phyloP scores from a whole-genome alignment of 1,139 yeast genomes.

The Diutina scorzettiae region DNA sequence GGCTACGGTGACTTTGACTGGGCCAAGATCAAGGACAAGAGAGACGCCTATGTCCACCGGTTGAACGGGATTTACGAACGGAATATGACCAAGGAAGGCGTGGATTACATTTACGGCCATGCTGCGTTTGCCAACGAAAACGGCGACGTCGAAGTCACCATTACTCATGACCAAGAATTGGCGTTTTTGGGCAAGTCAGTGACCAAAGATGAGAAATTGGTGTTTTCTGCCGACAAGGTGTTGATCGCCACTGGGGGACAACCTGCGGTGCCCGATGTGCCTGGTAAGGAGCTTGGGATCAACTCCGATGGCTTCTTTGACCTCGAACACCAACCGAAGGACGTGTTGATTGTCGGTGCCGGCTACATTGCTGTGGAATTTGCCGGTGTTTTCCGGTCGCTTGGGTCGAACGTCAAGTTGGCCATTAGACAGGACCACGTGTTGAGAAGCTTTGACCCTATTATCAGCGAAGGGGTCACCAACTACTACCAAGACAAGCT shows the following conservation, averaged over 20 bases:
- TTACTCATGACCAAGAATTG: slow-evolving; percentile 30
- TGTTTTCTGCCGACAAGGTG: slow-evolving; percentile 69
- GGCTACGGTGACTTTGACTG: slow-evolving; percentile 59
- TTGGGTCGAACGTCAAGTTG: slow-evolving; percentile 81
- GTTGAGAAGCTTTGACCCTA: slow-evolving; percentile 73
- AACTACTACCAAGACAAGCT: slow-evolving; percentile 60
- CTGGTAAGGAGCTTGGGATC: slow-evolving; percentile 76
- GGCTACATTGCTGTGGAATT: slow-evolving; percentile 96
- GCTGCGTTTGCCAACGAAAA: slow-evolving; percentile 55
- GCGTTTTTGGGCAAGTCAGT: slow-evolving; percentile 18
- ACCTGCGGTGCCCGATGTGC: slow-evolving; percentile 50
- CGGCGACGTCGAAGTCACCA: slow-evolving; percentile 69
- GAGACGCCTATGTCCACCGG: slow-evolving; percentile 83
- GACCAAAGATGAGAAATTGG: slow-evolving; percentile 39
- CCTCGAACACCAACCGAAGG: slow-evolving; percentile 70
- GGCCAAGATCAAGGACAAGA: slow-evolving; percentile 65
- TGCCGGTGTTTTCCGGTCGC: slow-evolving; percentile 83
- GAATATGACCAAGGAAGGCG: slow-evolving; percentile 79
- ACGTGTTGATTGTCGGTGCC: slow-evolving; percentile 93
- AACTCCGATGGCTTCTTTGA: slow-evolving; percentile 89
- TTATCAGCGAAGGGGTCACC: slow-evolving; percentile 70
- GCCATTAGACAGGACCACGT: slow-evolving; percentile 87
- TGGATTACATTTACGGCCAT: slow-evolving; percentile 78
- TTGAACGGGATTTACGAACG: slow-evolving; percentile 89
- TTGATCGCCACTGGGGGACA: slow-evolving; percentile 92